Evolutionary conservation across 768 basidiomycete genomes (phyloP).

Genomic region (Rhizopogon vinicolor): DNA sequence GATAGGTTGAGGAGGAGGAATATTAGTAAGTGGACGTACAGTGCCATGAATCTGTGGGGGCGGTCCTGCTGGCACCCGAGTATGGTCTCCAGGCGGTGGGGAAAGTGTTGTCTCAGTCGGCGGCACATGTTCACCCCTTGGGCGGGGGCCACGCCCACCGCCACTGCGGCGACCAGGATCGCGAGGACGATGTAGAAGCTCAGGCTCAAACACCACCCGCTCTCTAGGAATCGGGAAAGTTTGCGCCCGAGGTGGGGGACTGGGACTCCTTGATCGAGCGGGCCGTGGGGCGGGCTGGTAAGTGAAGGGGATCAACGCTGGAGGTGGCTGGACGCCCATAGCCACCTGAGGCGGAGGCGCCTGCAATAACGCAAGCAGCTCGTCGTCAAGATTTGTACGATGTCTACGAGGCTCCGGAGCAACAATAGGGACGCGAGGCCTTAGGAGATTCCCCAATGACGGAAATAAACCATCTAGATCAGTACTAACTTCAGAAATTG

Average conservation of each 20-base stretch:
- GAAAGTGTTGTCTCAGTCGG: not conserved
- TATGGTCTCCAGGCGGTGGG: not conserved
- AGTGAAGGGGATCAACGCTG: slow-evolving; percentile 47
- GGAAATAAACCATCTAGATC: slow-evolving; percentile 21
- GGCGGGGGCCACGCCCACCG: not conserved
- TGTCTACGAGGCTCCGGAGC: slow-evolving; percentile 36
- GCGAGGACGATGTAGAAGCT: slow-evolving; percentile 7
- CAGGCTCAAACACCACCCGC: slow-evolving; percentile 14
- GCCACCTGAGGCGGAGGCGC: slow-evolving; percentile 36
- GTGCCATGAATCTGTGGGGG: no score
- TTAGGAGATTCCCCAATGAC: slow-evolving; percentile 22
- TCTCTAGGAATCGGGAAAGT: slow-evolving; percentile 25
- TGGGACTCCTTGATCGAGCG: slow-evolving; percentile 36
- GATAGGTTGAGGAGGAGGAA: slow-evolving; percentile 17
- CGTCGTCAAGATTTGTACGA: slow-evolving; percentile 53
- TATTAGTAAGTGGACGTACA: slow-evolving; percentile 11
- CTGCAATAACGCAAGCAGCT: slow-evolving; percentile 57
- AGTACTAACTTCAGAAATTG: slow-evolving; percentile 23
- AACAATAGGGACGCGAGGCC: slow-evolving; percentile 35
- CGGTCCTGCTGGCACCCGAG: no score
- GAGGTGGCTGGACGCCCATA: slow-evolving; percentile 41
- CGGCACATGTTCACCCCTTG: not conserved
- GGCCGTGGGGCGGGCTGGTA: slow-evolving; percentile 45
- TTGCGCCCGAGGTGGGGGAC: slow-evolving; percentile 26
- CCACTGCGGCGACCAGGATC: not conserved